Conservation (phyloP, 2,329 filamentous ascomycete genomes). For the Ceratocystis cacaofunesta region DNA sequence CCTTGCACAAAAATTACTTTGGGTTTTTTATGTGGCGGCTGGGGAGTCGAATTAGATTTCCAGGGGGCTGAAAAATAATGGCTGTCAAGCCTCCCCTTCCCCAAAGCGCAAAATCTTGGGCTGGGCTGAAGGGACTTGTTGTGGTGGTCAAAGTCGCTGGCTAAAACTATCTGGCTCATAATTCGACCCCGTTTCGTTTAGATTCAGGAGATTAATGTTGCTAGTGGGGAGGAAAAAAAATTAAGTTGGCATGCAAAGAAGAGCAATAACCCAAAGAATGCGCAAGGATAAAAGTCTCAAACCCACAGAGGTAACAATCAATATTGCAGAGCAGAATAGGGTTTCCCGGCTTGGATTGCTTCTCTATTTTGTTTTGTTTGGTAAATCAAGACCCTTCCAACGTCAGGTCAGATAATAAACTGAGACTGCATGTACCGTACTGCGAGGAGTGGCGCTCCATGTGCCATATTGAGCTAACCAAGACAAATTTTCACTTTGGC, state of each 20-base stretch:
- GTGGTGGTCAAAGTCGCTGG: too few species aligned
- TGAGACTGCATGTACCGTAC: background rate
- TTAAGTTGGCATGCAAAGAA: background rate
- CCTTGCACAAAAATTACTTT: background rate
- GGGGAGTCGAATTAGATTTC: conserved; percentile 10
- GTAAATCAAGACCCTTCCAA: background rate
- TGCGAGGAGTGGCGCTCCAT: too few species aligned
- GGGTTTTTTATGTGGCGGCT: conserved; percentile 10
- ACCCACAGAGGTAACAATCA: background rate
- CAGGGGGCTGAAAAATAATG: conserved; percentile 5
- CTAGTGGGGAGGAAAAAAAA: background rate
- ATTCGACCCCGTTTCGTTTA: conserved; percentile 5
- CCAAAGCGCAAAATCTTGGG: background rate
- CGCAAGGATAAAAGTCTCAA: background rate
- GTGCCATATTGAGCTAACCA: background rate
- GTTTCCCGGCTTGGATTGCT: background rate
- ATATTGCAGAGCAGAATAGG: background rate
- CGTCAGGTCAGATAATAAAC: background rate
- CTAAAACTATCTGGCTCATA: background rate
- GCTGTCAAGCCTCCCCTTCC: background rate
- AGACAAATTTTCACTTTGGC: background rate
- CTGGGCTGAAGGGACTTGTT: background rate
- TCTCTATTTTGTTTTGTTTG: background rate
- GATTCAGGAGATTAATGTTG: background rate
- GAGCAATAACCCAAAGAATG: background rate